A percentile compares a stretch with the other conserved stretches of the same genome.
Conservation (phyloP, 2,329 filamentous ascomycete species). For the Xylariaceae sp. region DNA sequence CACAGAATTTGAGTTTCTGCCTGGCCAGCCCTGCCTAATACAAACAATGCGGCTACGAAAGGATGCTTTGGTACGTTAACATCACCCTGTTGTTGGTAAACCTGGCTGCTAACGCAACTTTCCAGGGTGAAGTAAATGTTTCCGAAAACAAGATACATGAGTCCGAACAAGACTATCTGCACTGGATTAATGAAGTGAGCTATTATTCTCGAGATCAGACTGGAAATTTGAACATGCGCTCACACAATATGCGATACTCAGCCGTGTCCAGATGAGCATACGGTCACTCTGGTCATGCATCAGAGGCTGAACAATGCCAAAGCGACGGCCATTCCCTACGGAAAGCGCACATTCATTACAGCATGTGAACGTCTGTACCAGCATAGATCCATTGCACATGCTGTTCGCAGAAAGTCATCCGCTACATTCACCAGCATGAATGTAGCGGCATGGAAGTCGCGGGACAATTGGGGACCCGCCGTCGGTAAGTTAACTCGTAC, state of each 20-base stretch:
- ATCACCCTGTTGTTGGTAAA: not conserved
- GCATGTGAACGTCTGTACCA: conserved; percentile 17
- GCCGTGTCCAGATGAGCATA: conserved; percentile 1
- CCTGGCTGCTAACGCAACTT: not conserved
- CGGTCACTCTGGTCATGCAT: conserved; percentile 16
- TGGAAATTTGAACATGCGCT: not conserved
- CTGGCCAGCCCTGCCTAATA: not conserved
- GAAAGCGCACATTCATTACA: conserved; percentile 5
- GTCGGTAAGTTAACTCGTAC: conserved; percentile 8
- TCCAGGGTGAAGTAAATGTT: not conserved
- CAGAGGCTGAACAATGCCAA: conserved; percentile 3
- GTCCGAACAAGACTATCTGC: conserved; percentile 3
- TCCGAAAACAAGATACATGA: not conserved
- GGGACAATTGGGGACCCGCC: conserved; percentile 6
- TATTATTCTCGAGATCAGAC: not conserved
- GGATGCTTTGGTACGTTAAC: not conserved
- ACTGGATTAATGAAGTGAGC: conserved; percentile 10
- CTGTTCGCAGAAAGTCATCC: conserved; percentile 12
- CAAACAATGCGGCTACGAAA: not conserved
- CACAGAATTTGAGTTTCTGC: not conserved
- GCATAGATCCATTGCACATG: conserved; percentile 15
- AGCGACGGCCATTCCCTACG: conserved; percentile 10
- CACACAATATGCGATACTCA: not conserved
- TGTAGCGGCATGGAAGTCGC: conserved; percentile 12
- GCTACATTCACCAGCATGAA: conserved; percentile 13